A percentile compares a stretch with the other conserved stretches of the same genome.
Conservation (phyloP, 2,329 filamentous ascomycete genomes). For the Bimuria novae-zelandiae region DNA sequence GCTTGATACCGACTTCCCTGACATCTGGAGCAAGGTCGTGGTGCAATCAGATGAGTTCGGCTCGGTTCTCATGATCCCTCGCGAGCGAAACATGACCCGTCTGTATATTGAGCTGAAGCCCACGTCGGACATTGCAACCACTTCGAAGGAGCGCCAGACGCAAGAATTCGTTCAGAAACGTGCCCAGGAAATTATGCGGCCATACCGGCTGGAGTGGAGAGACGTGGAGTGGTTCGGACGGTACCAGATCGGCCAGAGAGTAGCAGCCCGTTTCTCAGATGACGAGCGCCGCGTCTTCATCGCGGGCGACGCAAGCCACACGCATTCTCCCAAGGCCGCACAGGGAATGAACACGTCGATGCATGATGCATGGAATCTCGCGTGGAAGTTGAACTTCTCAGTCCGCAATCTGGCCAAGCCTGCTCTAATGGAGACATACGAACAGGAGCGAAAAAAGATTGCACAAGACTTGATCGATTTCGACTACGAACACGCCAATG, state of each 20-base stretch:
- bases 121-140: constrained; percentile 34
- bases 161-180: constrained; percentile 73
- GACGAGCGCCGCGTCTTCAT: constrained; percentile 52
- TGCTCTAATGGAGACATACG: constrained; percentile 46
- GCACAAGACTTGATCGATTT: constrained; percentile 52
- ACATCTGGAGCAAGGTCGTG: constrained; percentile 75
- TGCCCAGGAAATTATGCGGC: constrained; percentile 55
- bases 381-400: constrained; percentile 51
- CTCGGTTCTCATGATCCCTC: constrained; percentile 74
- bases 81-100: constrained; percentile 73
- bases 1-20: constrained; percentile 72
- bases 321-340: constrained; percentile 49
- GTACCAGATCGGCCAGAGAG: constrained; percentile 56
- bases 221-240: constrained; percentile 57
- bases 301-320: constrained; percentile 54
- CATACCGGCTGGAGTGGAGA: constrained; percentile 52
- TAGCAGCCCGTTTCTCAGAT: constrained; percentile 53
- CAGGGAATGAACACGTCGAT: constrained; percentile 54
- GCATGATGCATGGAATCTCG: constrained; percentile 51
- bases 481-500: constrained; percentile 55
- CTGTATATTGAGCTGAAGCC: constrained; percentile 56
- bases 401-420: constrained; percentile 46
- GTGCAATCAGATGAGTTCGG: constrained; percentile 69
- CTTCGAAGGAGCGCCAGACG: constrained; percentile 47
- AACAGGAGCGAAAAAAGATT: constrained; percentile 49